Evolutionary conservation across 768 basidiomycete genomes (phyloP), one percentile per base, ranked within the genome.

Genomic region (Hysterangium stoloniferum): DNA sequence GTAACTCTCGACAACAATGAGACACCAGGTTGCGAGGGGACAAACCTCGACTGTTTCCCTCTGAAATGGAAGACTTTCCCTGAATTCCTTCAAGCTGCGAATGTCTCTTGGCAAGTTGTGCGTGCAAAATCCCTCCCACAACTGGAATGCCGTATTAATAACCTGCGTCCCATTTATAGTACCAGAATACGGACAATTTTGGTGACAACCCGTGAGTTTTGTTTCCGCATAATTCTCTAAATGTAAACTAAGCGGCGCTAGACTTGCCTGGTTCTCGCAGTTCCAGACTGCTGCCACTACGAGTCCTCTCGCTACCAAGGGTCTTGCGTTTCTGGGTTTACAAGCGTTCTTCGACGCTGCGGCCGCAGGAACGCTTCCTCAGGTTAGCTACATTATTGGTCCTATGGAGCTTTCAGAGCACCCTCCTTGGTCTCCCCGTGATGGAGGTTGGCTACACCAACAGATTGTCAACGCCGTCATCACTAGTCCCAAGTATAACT

Each of bases 401-500:
- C 28, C 34, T 4, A 35, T 27, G 13, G 53, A 54, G 37, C 37
- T 54, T 5, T 52, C 35, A 22, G 53, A 54, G 33, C 53, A 46
- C 32, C 45, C 45, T 46, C 45, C 45, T 5, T 46, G 27, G 28
- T 19, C 35, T 3, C 53, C 53, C 27, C 48, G 24, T 2, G 49
- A 54, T 24, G 53, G 53, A 9, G 53, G 29, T 25, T 54, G 53
- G 53, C 22, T 52, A 6, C 49, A 52, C 28, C 24, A 38, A 27
- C 49, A 54, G n/a, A 42, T 54, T 32, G 45, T 54, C 29, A 43
- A 54, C 29, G 53, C 53, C 27, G 17, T 54, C 4, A 43, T 37
- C 20, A 54, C 51, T 17, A 47, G 49, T 15, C 53, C 53, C 13
- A 20, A 20, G 9, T 54, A 54, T 25, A 52, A 50, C 32, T 36